A percentile compares a stretch with the other conserved stretches of the same genome.
Conservation (phyloP, 768 basidiomycete species). For the Rhizopogon roseolus region DNA sequence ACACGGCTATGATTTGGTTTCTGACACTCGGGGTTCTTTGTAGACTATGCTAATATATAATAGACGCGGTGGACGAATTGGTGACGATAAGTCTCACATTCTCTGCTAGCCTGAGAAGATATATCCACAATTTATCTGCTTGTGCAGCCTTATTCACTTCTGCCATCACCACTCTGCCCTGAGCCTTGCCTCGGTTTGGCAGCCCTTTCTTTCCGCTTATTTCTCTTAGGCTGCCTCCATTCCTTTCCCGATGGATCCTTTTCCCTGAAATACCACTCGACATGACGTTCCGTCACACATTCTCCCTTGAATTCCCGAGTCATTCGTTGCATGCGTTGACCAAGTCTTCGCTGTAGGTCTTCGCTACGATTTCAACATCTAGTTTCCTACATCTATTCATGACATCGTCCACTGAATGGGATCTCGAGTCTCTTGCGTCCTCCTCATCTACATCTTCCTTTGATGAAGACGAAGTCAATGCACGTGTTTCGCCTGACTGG, state of each 20-base stretch:
- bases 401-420: constrained; percentile 59
- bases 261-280: background rate
- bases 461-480: constrained; percentile 50
- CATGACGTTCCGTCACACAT: background rate
- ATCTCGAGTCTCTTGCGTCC: constrained; percentile 23
- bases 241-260: background rate
- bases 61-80: constrained; percentile 1
- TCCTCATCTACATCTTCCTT: constrained; percentile 47
- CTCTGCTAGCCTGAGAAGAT: constrained; percentile 3
- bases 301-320: background rate
- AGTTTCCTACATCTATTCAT: constrained; percentile 51
- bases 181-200: background rate
- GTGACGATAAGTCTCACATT: constrained; percentile 5
- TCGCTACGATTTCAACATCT: constrained; percentile 5
- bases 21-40: background rate
- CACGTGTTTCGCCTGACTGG: constrained; percentile 61
- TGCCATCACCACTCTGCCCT: background rate
- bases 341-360: constrained; percentile 7
- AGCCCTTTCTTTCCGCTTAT: background rate
- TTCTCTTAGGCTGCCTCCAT: background rate
- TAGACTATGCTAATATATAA: background rate
- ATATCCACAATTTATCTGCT: background rate
- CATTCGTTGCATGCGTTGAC: background rate
- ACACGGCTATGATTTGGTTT: background rate
- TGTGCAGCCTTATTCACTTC: background rate